These are phyloP conservation scores for Nemania sp. DNA, from an alignment of 2,329 filamentous ascomycete species.

Conservation along the genomic window DNA sequence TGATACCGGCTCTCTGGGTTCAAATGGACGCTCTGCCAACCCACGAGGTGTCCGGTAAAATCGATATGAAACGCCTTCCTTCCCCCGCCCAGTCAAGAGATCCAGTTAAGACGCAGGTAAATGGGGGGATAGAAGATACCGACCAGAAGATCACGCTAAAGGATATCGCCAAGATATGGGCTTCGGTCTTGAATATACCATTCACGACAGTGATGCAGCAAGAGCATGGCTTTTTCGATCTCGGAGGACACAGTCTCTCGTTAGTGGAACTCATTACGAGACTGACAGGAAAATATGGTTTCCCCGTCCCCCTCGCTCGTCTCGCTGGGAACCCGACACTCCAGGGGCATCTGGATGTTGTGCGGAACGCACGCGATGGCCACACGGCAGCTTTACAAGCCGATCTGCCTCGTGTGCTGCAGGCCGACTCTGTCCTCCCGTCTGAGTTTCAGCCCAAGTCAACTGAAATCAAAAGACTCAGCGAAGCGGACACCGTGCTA, in stretches of 20 bases:
- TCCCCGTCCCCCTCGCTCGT: slow-evolving; percentile 71
- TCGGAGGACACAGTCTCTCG: slow-evolving; percentile 77
- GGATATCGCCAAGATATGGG: slow-evolving; percentile 74
- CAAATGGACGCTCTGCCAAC: slow-evolving; percentile 73
- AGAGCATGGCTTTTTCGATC: slow-evolving; percentile 79
- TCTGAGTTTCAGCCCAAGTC: slow-evolving; percentile 67
- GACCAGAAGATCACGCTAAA: slow-evolving; percentile 69
- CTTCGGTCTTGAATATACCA: slow-evolving; percentile 69
- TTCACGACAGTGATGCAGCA: slow-evolving; percentile 61
- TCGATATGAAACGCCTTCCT: slow-evolving; percentile 73
- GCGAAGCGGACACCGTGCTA: slow-evolving; percentile 69
- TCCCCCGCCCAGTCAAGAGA: slow-evolving; percentile 61
- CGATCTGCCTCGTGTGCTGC: slow-evolving; percentile 71
- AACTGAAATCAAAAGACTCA: slow-evolving; percentile 60
- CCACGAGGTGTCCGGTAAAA: slow-evolving; percentile 78
- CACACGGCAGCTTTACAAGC: slow-evolving; percentile 76
- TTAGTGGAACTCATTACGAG: slow-evolving; percentile 78
- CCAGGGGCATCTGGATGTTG: slow-evolving; percentile 71
- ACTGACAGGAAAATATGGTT: slow-evolving; percentile 71
- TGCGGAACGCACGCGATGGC: slow-evolving; percentile 72
- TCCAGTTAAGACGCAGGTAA: slow-evolving; percentile 43
- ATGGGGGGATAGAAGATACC: slow-evolving; percentile 48
- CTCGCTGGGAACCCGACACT: slow-evolving; percentile 74
- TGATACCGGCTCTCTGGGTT: slow-evolving; percentile 81
- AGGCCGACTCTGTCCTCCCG: slow-evolving; percentile 68